Evolutionary conservation across 2,329 filamentous ascomycete genomes (phyloP).

Genomic region (Golovinomyces cichoracearum): DNA sequence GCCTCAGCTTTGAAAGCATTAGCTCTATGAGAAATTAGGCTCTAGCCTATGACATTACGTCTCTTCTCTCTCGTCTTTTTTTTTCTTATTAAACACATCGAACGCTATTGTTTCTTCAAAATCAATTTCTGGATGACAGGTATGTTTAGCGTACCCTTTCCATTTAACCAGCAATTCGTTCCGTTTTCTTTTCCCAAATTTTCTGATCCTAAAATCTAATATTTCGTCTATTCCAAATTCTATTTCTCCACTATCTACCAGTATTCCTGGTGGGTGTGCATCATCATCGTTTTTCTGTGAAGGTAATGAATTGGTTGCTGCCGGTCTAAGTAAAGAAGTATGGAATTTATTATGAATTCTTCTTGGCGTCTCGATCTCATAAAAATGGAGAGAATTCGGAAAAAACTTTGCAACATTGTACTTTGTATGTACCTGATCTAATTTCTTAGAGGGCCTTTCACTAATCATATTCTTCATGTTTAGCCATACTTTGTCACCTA

Average conservation of each 20-base stretch:
- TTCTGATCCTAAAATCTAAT: background rate
- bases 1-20: too few species aligned
- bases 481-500: conserved; percentile 1
- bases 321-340: background rate
- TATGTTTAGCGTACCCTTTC: background rate
- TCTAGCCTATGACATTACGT: too few species aligned
- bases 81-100: background rate
- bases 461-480: background rate
- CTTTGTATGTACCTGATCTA: background rate
- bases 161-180: background rate
- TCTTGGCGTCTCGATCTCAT: background rate
- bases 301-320: background rate
- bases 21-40: too few species aligned
- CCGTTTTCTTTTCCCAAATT: background rate
- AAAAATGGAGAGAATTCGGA: background rate
- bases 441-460: background rate
- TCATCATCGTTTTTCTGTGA: background rate
- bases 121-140: background rate
- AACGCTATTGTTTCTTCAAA: background rate
- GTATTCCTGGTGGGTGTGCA: background rate
- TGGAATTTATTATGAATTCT: background rate
- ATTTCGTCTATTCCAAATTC: conserved; percentile 1
- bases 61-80: too few species aligned
- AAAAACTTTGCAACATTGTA: background rate
- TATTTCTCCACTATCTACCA: background rate